phyloP scores from a whole-genome alignment of 768 basidiomycete species.

The Lactarius trivialis region DNA sequence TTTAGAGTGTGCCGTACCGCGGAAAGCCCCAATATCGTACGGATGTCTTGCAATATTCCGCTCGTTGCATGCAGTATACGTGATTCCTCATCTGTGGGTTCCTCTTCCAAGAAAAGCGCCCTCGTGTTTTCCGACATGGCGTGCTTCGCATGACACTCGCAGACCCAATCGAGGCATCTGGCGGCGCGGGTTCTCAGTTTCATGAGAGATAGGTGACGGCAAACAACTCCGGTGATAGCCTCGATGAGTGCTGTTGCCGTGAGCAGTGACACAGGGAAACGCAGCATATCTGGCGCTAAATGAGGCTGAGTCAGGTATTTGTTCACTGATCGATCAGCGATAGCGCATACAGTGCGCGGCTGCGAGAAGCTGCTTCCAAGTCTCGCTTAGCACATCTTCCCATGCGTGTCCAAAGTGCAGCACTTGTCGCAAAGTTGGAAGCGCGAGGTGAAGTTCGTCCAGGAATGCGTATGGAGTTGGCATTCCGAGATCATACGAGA shows the following conservation, averaged over 20 bases:
- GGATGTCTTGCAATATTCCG: conserved; percentile 9
- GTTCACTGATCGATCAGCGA: not conserved
- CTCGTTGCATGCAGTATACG: not conserved
- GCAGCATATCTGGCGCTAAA: conserved; percentile 16
- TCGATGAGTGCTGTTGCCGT: conserved; percentile 20
- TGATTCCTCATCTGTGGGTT: not conserved
- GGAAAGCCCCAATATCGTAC: conserved; percentile 10
- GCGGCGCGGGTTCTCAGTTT: not conserved
- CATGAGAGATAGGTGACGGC: not conserved
- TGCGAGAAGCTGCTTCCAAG: conserved; percentile 17
- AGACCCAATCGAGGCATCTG: not conserved
- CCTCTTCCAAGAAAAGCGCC: not conserved
- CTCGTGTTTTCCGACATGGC: not conserved
- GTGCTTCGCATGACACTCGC: not conserved
- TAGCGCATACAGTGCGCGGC: conserved; percentile 15
- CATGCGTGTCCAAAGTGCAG: conserved; percentile 4
- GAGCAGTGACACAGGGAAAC: conserved; percentile 18
- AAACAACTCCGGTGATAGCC: conserved; percentile 7
- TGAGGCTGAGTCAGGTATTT: not conserved
- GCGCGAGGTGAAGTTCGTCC: conserved; percentile 12
- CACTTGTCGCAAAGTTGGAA: conserved; percentile 15
- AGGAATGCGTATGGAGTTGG: conserved; percentile 20
- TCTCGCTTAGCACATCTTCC: conserved; percentile 6
- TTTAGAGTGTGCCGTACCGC: not conserved
- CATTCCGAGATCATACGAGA: conserved; percentile 15